Evolutionary conservation across 73 alveolate genomes (phyloP), one percentile per base, ranked within the genome.

Genomic region (Tetrahymena malaccensis): DNA sequence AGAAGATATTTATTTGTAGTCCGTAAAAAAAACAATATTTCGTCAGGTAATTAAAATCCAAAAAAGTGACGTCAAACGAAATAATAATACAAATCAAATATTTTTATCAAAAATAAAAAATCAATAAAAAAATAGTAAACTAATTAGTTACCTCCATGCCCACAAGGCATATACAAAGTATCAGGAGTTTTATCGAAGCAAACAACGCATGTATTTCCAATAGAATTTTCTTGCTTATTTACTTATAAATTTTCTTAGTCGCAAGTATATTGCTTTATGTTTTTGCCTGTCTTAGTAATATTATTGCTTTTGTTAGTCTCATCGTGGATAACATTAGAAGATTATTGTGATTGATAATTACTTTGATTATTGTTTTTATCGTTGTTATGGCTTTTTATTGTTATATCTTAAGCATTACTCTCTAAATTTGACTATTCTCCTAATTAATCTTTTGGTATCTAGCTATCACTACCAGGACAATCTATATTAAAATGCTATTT

Each of bases 121-220:
- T 15, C 7, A 50, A 50, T 19, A 50, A 21, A 50, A 6, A 50
- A 50, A 3, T 50, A 40, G 9, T 40, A n/a, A 4, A 7, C 7
- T 40, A 40, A 10, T 40, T 7, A 40, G 15, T 15, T 70, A 70
- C 89, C 97, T 22, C 97, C 97, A 89, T 95, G 97, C 1, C 97
- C 97, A 43, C 97, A 95, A 34, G 93, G 57, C 97, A 95, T 95
- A 43, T 85, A 95, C 43, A 95, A 8, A 33, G 97, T 94, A 34
- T 95, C 94, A 15, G 97, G 95, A 3, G 34, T 35, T 43, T 95
- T 95, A n/a, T 95, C 97, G 35, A 50, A 95, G 70, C 97, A 95
- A 25, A 95, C 85, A 31, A 89, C 84, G 55, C 97, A 95, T n/a
- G 37, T 31, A 31, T 70, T 70, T n/a, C 89, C 37, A 9, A 70